phyloP scores from a whole-genome alignment of 2,329 filamentous ascomycete genomes.

The Verticillium longisporum region DNA sequence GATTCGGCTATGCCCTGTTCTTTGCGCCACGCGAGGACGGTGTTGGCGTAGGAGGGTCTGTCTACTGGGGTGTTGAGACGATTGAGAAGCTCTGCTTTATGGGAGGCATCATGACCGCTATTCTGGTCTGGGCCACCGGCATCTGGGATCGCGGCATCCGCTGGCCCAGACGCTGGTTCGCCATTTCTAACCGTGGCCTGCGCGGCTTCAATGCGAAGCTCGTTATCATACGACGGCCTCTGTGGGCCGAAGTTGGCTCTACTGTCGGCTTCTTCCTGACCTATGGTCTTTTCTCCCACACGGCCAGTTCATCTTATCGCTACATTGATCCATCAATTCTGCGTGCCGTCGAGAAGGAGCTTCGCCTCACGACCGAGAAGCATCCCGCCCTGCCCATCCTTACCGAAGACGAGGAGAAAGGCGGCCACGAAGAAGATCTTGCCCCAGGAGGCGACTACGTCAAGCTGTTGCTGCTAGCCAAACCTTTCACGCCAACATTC shows the following conservation, averaged over 20 bases:
- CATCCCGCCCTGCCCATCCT: constrained; percentile 34
- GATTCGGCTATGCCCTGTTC: constrained; percentile 87
- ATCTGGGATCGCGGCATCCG: constrained; percentile 94
- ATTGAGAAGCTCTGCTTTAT: constrained; percentile 87
- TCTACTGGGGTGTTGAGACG: constrained; percentile 94
- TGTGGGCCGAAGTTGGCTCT: constrained; percentile 71
- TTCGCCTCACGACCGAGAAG: constrained; percentile 37
- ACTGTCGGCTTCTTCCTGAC: constrained; percentile 73
- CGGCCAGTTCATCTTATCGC: constrained; percentile 63
- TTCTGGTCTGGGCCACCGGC: constrained; percentile 88
- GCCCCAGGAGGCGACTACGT: constrained; percentile 86
- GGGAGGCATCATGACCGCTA: constrained; percentile 78
- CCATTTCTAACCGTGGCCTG: constrained; percentile 80
- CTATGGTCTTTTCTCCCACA: constrained; percentile 64
- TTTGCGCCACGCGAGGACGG: constrained; percentile 95
- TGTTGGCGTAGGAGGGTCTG: constrained; percentile 79
- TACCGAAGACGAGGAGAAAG: constrained; percentile 47
- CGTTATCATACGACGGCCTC: constrained; percentile 75
- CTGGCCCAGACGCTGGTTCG: constrained; percentile 90
- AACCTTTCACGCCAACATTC: constrained; percentile 91
- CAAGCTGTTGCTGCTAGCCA: constrained; percentile 82
- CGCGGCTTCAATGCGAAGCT: constrained; percentile 94
- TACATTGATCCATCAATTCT: constrained; percentile 62
- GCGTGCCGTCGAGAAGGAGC: constrained; percentile 52
- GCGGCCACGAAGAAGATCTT: constrained; percentile 81